Evolutionary conservation across 768 basidiomycete genomes (phyloP).

Genomic region (Pulveroboletus frians): DNA sequence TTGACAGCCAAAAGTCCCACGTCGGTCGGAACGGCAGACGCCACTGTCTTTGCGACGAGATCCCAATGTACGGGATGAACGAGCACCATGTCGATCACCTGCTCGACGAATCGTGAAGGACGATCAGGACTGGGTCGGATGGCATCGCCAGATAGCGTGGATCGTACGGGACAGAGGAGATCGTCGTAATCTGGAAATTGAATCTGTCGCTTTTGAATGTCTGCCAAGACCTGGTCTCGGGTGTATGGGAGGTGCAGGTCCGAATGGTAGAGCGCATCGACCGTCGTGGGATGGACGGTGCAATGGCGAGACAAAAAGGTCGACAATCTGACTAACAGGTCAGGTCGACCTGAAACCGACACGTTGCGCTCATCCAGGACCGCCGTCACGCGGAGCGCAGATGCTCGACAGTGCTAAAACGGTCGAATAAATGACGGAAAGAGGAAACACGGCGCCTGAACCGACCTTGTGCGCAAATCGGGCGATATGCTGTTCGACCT

Average conservation of each 20-base stretch:
- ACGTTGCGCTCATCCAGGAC: conserved; percentile 43
- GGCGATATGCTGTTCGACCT: conserved; percentile 23
- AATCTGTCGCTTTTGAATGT: conserved; percentile 42
- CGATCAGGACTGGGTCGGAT: conserved; percentile 21
- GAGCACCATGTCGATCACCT: conserved; percentile 39
- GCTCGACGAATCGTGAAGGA: conserved; percentile 32
- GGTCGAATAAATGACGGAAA: neutral
- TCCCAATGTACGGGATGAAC: conserved; percentile 52
- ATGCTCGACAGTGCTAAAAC: conserved; percentile 12
- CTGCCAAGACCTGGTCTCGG: conserved; percentile 40
- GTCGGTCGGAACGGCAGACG: conserved; percentile 9
- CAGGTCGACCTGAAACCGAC: conserved; percentile 57
- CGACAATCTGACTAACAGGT: conserved; percentile 42
- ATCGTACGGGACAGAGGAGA: conserved; percentile 45
- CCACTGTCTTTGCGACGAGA: conserved; percentile 32
- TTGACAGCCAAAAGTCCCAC: conserved; percentile 38
- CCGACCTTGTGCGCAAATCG: conserved; percentile 23
- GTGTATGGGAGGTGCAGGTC: conserved; percentile 19
- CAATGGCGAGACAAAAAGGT: conserved; percentile 32
- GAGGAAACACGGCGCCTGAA: neutral
- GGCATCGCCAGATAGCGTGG: conserved; percentile 39
- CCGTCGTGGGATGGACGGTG: conserved; percentile 38
- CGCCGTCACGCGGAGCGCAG: conserved; percentile 44
- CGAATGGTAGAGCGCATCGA: conserved; percentile 53
- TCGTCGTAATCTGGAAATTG: conserved; percentile 46